Evolutionary conservation across 352 stramenopile species (phyloP).

Genomic region (Phytophthora gonapodyides): DNA sequence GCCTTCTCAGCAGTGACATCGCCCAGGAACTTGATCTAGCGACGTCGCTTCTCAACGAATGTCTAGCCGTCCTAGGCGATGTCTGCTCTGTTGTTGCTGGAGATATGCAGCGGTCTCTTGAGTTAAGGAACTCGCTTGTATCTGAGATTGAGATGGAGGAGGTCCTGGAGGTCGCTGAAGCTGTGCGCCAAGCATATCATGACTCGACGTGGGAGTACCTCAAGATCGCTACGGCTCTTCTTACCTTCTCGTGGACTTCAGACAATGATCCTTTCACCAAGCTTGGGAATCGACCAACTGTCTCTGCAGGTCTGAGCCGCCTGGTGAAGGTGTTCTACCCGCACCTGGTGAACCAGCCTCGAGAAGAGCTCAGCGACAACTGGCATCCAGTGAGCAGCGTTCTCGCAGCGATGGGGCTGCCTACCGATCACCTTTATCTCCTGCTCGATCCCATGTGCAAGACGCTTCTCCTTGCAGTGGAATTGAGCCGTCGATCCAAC

Average conservation of each 20-base stretch:
- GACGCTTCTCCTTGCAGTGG: conserved; percentile 49
- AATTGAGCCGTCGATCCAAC: conserved; percentile 21
- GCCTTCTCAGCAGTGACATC: conserved; percentile 30
- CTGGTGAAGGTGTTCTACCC: conserved; percentile 74
- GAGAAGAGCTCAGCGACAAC: conserved; percentile 44
- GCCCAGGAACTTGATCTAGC: conserved; percentile 32
- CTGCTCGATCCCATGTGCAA: conserved; percentile 60
- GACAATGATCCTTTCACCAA: not conserved
- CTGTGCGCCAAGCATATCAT: conserved; percentile 33
- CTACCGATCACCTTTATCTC: conserved; percentile 27
- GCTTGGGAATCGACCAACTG: not conserved
- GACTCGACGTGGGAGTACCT: conserved; percentile 39
- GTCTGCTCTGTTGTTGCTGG: conserved; percentile 24
- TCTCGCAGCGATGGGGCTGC: conserved; percentile 31
- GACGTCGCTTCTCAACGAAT: conserved; percentile 25
- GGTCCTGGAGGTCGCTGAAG: conserved; percentile 37
- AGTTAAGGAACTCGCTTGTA: conserved; percentile 38
- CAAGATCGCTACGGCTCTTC: conserved; percentile 27
- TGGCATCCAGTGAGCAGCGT: conserved; percentile 43
- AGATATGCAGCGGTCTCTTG: conserved; percentile 24
- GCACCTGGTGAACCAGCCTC: conserved; percentile 59
- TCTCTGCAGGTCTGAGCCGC: conserved; percentile 38
- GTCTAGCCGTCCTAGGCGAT: conserved; percentile 20
- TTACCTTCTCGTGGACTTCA: conserved; percentile 19
- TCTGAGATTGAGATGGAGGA: conserved; percentile 52